Conservation (phyloP, 2,329 filamentous ascomycete species). For the Apiospora sp. region DNA sequence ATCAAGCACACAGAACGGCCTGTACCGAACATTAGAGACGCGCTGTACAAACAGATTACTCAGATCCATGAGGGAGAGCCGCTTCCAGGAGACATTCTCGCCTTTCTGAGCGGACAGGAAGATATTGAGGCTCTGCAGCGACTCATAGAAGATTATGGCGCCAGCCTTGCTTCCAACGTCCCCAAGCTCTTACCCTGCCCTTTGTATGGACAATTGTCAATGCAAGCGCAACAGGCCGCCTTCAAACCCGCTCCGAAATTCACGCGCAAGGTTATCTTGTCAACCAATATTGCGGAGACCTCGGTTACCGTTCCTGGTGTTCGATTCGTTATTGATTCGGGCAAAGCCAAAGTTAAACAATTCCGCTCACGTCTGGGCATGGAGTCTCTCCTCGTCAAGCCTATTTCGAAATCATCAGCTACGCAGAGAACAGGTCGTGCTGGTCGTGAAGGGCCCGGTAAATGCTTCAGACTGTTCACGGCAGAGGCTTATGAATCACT, state of each 20-base stretch:
- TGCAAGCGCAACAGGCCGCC: slow-evolving; percentile 84
- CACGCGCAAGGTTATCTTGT: slow-evolving; percentile 88
- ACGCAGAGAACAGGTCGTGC: slow-evolving; percentile 92
- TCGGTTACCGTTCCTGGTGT: slow-evolving; percentile 96
- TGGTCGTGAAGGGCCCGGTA: slow-evolving; percentile 88
- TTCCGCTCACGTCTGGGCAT: slow-evolving; percentile 85
- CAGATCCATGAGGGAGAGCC: slow-evolving; percentile 88
- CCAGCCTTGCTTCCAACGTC: slow-evolving; percentile 75
- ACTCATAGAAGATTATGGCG: slow-evolving; percentile 81
- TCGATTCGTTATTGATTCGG: slow-evolving; percentile 88
- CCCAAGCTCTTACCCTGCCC: slow-evolving; percentile 79
- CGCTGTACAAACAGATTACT: slow-evolving; percentile 82
- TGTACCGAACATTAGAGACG: slow-evolving; percentile 82
- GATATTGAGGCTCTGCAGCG: slow-evolving; percentile 85
- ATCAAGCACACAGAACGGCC: slow-evolving; percentile 77
- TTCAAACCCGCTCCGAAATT: slow-evolving; percentile 78
- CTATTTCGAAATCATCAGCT: slow-evolving; percentile 92
- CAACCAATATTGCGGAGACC: slow-evolving; percentile 98
- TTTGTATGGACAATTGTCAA: slow-evolving; percentile 88
- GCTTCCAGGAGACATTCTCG: slow-evolving; percentile 91
- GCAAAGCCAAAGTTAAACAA: slow-evolving; percentile 93
- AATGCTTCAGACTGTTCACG: slow-evolving; percentile 90
- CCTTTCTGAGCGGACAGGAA: slow-evolving; percentile 92
- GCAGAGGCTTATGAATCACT: slow-evolving; percentile 76
- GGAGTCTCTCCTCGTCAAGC: slow-evolving; percentile 88